Evolutionary conservation across 352 stramenopile genomes (phyloP), one percentile per base, ranked within the genome.

Genomic region (Globisporangium nunn): DNA sequence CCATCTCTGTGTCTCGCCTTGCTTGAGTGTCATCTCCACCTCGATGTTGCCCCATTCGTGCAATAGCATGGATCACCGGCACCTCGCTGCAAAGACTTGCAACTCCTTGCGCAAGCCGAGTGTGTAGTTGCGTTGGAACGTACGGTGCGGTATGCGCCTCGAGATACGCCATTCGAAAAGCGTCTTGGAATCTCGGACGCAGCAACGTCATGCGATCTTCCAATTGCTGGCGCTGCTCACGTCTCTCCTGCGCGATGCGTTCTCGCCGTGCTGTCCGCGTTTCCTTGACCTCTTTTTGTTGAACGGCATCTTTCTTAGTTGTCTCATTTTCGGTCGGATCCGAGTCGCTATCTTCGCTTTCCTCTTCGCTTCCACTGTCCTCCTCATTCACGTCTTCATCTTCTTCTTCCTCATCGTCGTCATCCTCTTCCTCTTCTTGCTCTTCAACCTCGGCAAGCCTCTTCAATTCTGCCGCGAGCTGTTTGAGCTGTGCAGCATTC

Each of bases 21-120:
- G 33, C 29, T 2, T 44, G 14, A 11, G 31, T 30, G 31, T 6
- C n/a, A 14, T 45, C 28, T 15, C 5, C 35, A n/a, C n/a, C 6
- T n/a, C n/a, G 23, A 17, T 54, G 41, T 6, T 55, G 40, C n/a
- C 55, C 33, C 60, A 66, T 58, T 11, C 60, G 54, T 7, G 49
- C 55, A 31, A 80, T 85, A 7, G 71, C 70, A 15, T 63, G 68
- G 17, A 83, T 62, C 23, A 83, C 59, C 1, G 75, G 73, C 2
- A 69, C 60, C 63, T 85, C 75, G 17, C 71, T 72, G 35, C 57
- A 72, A 37, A 81, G 52, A 11, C 50, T 56, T 17, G 54, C 59
- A 14, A 85, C 60, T 14, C 59, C 55, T 41, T 71, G 58, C 4
- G 64, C 30, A 12, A 83, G 41, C 15, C 60, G 60, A 15, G 59